Evolutionary conservation across 2,329 filamentous ascomycete genomes (phyloP).

Genomic region (Diaporthe capsici): DNA sequence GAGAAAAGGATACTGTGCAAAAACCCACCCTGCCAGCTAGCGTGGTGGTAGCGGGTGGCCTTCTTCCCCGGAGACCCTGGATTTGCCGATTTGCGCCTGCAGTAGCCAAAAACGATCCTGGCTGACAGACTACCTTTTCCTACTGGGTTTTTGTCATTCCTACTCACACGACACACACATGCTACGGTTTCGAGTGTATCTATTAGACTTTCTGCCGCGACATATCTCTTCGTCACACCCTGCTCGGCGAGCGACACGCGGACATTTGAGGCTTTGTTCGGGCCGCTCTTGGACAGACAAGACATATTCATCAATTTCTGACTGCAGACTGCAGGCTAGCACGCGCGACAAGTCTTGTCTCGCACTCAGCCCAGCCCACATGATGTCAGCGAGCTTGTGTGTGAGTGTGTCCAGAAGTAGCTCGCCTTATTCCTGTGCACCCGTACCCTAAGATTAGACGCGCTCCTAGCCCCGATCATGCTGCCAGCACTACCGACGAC

Average conservation of each 20-base stretch:
- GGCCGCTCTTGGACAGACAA: slow-evolving; percentile 11
- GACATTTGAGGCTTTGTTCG: slow-evolving; percentile 17
- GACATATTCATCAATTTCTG: slow-evolving; percentile 20
- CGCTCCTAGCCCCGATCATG: slow-evolving; percentile 27
- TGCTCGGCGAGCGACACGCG: slow-evolving; percentile 19
- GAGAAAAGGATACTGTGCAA: slow-evolving; percentile 24
- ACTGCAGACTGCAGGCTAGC: slow-evolving; percentile 22
- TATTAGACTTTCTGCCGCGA: slow-evolving; percentile 16
- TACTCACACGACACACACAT: neutral
- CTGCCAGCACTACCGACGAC: slow-evolving; percentile 29
- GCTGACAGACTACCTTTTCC: slow-evolving; percentile 14
- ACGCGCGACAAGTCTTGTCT: slow-evolving; percentile 25
- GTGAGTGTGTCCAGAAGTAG: neutral
- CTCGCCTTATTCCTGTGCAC: neutral
- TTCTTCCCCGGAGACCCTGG: slow-evolving; percentile 31
- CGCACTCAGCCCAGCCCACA: slow-evolving; percentile 25
- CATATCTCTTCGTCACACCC: neutral
- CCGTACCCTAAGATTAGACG: slow-evolving; percentile 30
- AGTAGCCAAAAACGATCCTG: slow-evolving; percentile 1
- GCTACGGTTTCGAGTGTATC: neutral
- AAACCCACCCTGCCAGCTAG: slow-evolving; percentile 15
- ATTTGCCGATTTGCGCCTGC: slow-evolving; percentile 27
- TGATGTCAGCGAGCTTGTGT: slow-evolving; percentile 19
- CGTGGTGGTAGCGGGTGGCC: neutral
- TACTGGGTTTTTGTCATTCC: neutral